These are phyloP conservation scores for Fusarium aywerte DNA, from an alignment of 2,329 filamentous ascomycete species.

Conservation along the genomic window DNA sequence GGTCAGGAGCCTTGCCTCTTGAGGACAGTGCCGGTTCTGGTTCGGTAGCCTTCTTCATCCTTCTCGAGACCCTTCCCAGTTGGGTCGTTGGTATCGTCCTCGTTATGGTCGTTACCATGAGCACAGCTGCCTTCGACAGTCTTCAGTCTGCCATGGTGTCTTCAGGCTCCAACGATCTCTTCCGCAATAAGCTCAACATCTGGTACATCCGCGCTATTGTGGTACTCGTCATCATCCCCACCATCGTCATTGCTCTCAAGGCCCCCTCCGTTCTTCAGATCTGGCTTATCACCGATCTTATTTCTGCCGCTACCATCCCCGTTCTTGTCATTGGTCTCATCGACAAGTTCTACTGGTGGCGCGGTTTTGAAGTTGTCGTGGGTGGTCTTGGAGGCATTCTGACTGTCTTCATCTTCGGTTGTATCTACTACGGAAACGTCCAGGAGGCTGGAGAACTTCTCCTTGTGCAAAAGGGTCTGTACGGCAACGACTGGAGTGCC, in stretches of 20 bases:
- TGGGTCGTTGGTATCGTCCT: constrained; percentile 88
- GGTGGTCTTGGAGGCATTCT: constrained; percentile 82
- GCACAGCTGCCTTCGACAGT: constrained; percentile 81
- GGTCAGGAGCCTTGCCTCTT: constrained; percentile 75
- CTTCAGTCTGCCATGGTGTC: constrained; percentile 87
- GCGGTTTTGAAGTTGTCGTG: constrained; percentile 82
- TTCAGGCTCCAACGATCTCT: constrained; percentile 85
- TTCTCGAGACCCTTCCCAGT: constrained; percentile 75
- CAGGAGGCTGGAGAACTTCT: constrained; percentile 73
- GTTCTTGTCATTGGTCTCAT: constrained; percentile 78
- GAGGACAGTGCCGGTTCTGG: constrained; percentile 67
- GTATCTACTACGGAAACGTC: constrained; percentile 79
- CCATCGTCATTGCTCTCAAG: constrained; percentile 78
- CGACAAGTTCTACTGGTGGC: constrained; percentile 78
- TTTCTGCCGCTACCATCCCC: constrained; percentile 80
- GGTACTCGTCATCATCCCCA: constrained; percentile 77
- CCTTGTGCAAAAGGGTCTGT: constrained; percentile 77
- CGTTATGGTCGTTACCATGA: constrained; percentile 82
- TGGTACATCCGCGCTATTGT: constrained; percentile 77
- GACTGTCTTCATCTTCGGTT: constrained; percentile 83
- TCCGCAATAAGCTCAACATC: constrained; percentile 82
- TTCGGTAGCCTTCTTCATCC: constrained; percentile 78
- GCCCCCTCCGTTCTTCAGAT: constrained; percentile 81
- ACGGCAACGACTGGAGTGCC: constrained; percentile 80
- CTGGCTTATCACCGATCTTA: constrained; percentile 83